Conservation (phyloP, 805 yeast genomes). For the Spathaspora sp. region DNA sequence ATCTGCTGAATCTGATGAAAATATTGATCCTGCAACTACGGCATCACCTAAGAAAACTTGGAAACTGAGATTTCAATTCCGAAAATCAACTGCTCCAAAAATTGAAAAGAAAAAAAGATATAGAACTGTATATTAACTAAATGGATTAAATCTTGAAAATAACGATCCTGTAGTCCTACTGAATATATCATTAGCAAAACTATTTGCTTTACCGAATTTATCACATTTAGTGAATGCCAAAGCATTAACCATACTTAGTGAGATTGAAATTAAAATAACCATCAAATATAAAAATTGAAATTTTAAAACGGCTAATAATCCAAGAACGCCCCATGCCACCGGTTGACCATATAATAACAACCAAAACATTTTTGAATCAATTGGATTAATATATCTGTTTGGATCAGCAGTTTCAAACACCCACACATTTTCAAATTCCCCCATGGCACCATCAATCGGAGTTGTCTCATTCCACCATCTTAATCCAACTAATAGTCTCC, state of each 20-base stretch:
- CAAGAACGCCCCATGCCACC: constrained; percentile 69
- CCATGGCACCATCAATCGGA: constrained; percentile 43
- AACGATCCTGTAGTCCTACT: constrained; percentile 48
- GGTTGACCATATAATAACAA: constrained; percentile 72
- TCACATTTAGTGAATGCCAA: constrained; percentile 91
- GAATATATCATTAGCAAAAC: constrained; percentile 54
- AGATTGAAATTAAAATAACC: constrained; percentile 62
- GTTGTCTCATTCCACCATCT: constrained; percentile 92
- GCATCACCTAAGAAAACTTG: neutral
- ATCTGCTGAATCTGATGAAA: neutral
- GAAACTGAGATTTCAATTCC: too few species aligned
- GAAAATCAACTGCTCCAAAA: neutral
- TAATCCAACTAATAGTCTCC: constrained; percentile 84
- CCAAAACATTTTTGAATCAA: constrained; percentile 92
- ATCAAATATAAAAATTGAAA: constrained; percentile 67
- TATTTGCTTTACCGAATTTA: constrained; percentile 82
- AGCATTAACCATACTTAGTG: constrained; percentile 75
- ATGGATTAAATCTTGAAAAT: constrained; percentile 46
- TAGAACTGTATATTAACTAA: constrained; percentile 9
- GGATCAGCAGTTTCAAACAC: constrained; percentile 86
- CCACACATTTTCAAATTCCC: constrained; percentile 65
- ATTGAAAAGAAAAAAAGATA: neutral
- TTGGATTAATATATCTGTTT: constrained; percentile 71
- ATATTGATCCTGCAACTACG: neutral
- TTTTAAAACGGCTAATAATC: constrained; percentile 72